Evolutionary conservation across 106 monocot species (phyloP).

Genomic region (Dactylorhiza incarnata): DNA sequence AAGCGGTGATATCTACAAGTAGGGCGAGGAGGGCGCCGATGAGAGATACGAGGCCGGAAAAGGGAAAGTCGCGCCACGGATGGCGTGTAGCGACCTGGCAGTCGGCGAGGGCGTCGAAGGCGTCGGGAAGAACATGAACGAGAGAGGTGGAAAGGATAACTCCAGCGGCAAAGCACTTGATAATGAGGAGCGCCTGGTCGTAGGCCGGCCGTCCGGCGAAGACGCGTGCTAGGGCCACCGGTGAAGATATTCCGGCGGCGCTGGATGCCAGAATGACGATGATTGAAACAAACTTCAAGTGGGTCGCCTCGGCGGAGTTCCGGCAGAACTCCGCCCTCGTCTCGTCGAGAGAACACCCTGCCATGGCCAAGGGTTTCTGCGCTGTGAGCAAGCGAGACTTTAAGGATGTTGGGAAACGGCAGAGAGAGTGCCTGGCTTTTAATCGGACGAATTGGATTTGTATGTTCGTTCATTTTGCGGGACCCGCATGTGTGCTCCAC

Average conservation of each 20-base stretch:
- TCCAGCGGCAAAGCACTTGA: conserved; percentile 96
- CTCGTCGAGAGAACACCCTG: conserved; percentile 7
- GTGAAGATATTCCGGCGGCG: conserved; percentile 57
- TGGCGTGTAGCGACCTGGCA: conserved; percentile 57
- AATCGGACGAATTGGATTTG: no score
- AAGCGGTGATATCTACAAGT: conserved; percentile 77
- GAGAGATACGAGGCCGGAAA: conserved; percentile 70
- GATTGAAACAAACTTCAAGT: conserved; percentile 67
- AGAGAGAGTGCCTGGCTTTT: no score
- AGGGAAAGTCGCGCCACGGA: conserved; percentile 90
- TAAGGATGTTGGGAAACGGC: no score
- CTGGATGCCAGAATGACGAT: conserved; percentile 54
- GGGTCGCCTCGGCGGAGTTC: conserved; percentile 49
- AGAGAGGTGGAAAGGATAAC: conserved; percentile 92
- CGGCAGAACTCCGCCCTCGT: conserved; percentile 44
- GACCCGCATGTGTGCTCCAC: no score
- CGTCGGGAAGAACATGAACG: conserved; percentile 95
- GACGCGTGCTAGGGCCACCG: conserved; percentile 63
- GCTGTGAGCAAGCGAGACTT: no score
- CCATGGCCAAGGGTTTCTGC: not conserved
- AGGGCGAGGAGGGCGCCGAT: conserved; percentile 79
- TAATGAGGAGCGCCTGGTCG: conserved; percentile 46
- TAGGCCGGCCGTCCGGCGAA: conserved; percentile 48
- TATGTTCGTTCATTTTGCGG: no score
- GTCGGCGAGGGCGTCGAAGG: conserved; percentile 68